Evolutionary conservation across 2,329 filamentous ascomycete species (phyloP), one percentile per base, ranked within the genome.

Genomic region (Microsporum audouinii): DNA sequence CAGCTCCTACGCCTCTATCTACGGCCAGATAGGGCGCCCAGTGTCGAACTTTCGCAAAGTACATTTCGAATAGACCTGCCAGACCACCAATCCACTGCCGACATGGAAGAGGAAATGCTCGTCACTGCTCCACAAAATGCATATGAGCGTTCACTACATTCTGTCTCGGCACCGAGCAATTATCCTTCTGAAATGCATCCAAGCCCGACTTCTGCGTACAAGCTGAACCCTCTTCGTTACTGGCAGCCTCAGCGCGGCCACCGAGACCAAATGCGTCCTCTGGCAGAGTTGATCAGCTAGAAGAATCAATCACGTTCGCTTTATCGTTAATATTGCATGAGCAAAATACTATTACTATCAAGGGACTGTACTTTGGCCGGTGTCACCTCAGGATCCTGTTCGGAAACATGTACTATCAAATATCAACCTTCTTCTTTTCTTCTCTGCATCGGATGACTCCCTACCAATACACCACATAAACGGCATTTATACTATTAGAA

Each of bases 1-100:
- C 71, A 70, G 39, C 72, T 76, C 58, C 65, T 76, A 31, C 70
- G 71, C 38, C 68, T 73, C 10, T 65, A 76, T 17, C 62, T 76
- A 27, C 67, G 70, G 5, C 65, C 67, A 5, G 63, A 65, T 4
- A 65, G 68, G 14, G 70, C 70, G 3, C 66, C 69, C 5, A 67
- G 64, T 5, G 65, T 68, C 2, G 68, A 70, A n/a, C 61, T 66
- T 3, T 59, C 64, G 6, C 67, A 68, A 55, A 68, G 66, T 55
- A 71, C 69, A n/a, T 71, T 70, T 57, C 61, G 64, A 29, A 68
- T 71, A 49, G 66, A 69, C 38, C 61, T 68, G 1, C 69, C 69
- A 1, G 67, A 68, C n/a, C 62, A 64, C 1, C 51, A 55, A 6
- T 55, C 51, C 14, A 8, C 8, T n/a, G 65, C 62, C n/a, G 47